Evolutionary conservation across 345 rosid genomes (phyloP), one percentile per base, ranked within the genome.

Genomic region (Raphanus raphanistrum): DNA sequence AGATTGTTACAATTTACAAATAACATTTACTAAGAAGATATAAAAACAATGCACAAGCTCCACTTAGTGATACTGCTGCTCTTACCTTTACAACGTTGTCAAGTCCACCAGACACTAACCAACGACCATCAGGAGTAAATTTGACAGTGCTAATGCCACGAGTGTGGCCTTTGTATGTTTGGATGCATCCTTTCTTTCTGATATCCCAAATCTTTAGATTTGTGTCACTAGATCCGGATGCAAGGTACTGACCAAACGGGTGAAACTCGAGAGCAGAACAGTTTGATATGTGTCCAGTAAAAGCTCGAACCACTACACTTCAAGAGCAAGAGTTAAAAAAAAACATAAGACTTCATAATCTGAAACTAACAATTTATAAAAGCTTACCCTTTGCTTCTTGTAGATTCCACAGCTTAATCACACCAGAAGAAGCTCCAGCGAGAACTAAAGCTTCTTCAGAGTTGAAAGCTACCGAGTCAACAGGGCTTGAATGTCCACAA

Each of bases 281-380:
- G 76, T 80, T 83, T 73, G 98, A 85, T 91, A 92, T 88, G 78
- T 93, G 98, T 75, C 98, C 99, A 78, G 88, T 87, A 85, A 96
- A 92, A 82, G 89, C 87, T 57, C 96, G 97, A 84, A 96, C 92
- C 86, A 91, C 99, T 96, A 89, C 95, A 85, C 98, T 93, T 91
- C 95, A 91, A 81, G 87, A 84, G 83, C 77, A 90, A 83, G 70
- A 78, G 75, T 58, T 52, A 50, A 50, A 50, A 12, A 4, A 43
- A 66, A 73, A 75, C 15, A 81, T 58, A 77, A 88, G 81, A 74
- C 60, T 66, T 38, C 73, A 68, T 28, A n/a, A 48, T 78, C 48
- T 66, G 32, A 78, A 78, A 66, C 62, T 25, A 41, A 21, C 48
- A 35, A 35, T 63, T 17, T 1, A 8, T 8, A 33, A 0, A 25